Evolutionary conservation across 805 yeast species (phyloP).

Genomic region (Naumovozyma castellii): DNA sequence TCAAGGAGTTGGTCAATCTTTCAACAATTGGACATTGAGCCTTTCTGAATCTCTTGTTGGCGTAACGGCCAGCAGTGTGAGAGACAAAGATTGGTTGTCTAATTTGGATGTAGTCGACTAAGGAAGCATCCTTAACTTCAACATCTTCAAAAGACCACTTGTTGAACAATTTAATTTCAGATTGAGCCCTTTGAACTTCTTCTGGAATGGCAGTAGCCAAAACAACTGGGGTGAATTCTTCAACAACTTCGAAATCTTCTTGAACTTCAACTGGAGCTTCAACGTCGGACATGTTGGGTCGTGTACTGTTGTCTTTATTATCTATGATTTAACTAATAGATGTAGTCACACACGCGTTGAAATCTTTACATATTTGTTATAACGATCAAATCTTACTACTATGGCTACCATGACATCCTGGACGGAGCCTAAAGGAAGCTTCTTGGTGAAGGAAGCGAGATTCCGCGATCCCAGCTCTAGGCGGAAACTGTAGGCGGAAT

Average conservation of each 20-base stretch:
- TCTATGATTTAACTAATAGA: neutral
- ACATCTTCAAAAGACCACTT: conserved; percentile 98
- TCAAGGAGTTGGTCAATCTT: conserved; percentile 98
- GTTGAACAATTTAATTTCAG: conserved; percentile 96
- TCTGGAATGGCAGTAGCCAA: conserved; percentile 95
- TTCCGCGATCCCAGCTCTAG: too few relatives aligned
- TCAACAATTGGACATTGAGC: conserved; percentile 99
- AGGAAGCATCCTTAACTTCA: conserved; percentile 94
- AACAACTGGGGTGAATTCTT: conserved; percentile 62
- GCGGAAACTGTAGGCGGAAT: neutral
- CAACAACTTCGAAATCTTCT: conserved; percentile 63
- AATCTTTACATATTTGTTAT: neutral
- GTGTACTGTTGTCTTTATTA: conserved; percentile 4
- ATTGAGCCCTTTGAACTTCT: conserved; percentile 91
- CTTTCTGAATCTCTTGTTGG: conserved; percentile 99
- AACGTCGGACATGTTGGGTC: conserved; percentile 66
- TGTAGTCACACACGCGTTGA: neutral
- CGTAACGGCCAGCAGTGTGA: conserved; percentile 99
- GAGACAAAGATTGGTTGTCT: conserved; percentile 95
- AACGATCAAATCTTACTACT: neutral
- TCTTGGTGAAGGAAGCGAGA: too few relatives aligned
- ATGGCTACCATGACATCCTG: too few relatives aligned
- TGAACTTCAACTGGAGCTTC: conserved; percentile 51
- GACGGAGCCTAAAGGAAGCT: too few relatives aligned
- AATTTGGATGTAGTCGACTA: conserved; percentile 96